Conservation (phyloP, 108 stramenopile genomes). For the Cyclotella atomus region DNA sequence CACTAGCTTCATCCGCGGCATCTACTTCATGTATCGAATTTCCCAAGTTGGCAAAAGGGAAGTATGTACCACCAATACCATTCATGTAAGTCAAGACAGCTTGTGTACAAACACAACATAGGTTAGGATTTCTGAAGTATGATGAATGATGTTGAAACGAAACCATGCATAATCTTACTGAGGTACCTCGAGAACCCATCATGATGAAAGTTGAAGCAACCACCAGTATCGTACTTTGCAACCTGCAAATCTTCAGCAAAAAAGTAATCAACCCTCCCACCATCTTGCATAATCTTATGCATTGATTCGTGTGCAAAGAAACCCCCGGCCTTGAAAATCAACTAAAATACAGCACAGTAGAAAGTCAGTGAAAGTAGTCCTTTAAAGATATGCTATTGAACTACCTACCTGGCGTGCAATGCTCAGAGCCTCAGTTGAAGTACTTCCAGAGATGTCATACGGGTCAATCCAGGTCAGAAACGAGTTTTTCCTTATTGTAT, state of each 20-base stretch:
- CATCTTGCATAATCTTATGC: conserved; percentile 18
- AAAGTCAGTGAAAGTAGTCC: too few species aligned
- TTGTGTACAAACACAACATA: background rate
- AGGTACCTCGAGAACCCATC: conserved; percentile 47
- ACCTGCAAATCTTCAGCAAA: conserved; percentile 52
- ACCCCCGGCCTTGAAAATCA: conserved; percentile 8
- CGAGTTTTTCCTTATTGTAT: conserved; percentile 34
- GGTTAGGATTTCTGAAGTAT: background rate
- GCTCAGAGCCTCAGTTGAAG: background rate
- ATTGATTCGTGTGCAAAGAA: conserved; percentile 37
- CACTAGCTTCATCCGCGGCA: conserved; percentile 12
- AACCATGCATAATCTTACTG: conserved; percentile 17
- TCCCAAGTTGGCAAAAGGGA: conserved; percentile 44
- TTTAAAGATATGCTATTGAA: too few species aligned
- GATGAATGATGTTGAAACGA: background rate
- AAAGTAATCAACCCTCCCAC: conserved; percentile 11
- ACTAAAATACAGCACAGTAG: too few species aligned
- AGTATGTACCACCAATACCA: conserved; percentile 62
- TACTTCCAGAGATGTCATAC: background rate
- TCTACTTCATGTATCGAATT: conserved; percentile 16
- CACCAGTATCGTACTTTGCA: conserved; percentile 46
- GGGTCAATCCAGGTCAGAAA: conserved; percentile 47
- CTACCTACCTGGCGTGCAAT: too few species aligned
- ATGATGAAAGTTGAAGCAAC: conserved; percentile 52
- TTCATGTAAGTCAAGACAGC: conserved; percentile 55